Evolutionary conservation across 1,284 basidiomycete species (phyloP).

Genomic region (Hypsizygus ulmarius): DNA sequence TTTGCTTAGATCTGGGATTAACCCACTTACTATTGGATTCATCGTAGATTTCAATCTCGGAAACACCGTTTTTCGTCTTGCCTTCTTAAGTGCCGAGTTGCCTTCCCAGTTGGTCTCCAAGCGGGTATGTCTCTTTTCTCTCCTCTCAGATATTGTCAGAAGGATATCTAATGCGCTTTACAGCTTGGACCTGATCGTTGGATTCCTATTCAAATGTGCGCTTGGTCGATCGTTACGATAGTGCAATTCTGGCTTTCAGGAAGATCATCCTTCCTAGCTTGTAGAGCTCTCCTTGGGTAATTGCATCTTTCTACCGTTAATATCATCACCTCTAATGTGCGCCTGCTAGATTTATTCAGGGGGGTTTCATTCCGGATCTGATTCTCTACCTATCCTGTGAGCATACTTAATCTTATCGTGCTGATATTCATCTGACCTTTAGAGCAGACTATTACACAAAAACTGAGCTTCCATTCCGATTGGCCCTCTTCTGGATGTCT

Average conservation of each 20-base stretch:
- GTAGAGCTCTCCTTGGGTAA: constrained; percentile 42
- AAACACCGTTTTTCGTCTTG: constrained; percentile 54
- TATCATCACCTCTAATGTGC: constrained; percentile 40
- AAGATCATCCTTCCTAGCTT: constrained; percentile 49
- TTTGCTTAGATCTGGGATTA: not conserved
- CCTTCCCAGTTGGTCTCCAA: constrained; percentile 76
- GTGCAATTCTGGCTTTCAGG: constrained; percentile 64
- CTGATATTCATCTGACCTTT: not conserved
- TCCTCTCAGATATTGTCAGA: not conserved
- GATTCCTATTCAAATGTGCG: constrained; percentile 56
- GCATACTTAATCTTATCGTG: constrained; percentile 17
- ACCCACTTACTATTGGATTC: no score
- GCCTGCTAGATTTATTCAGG: constrained; percentile 30
- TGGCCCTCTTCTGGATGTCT: constrained; percentile 70
- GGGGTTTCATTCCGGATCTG: constrained; percentile 58
- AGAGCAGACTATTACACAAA: constrained; percentile 62
- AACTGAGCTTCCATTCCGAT: constrained; percentile 62
- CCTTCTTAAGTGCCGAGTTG: constrained; percentile 61
- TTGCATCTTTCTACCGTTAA: constrained; percentile 35
- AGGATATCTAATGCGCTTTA: not conserved
- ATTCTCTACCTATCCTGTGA: constrained; percentile 65
- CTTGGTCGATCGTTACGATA: constrained; percentile 38
- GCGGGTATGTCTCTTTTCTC: constrained; percentile 35
- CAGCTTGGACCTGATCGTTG: constrained; percentile 65
- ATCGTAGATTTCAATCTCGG: constrained; percentile 60